A percentile compares a stretch with the other conserved stretches of the same genome.
Conservation (phyloP, 148 eudicot species). For the Rhododendron vialii region DNA sequence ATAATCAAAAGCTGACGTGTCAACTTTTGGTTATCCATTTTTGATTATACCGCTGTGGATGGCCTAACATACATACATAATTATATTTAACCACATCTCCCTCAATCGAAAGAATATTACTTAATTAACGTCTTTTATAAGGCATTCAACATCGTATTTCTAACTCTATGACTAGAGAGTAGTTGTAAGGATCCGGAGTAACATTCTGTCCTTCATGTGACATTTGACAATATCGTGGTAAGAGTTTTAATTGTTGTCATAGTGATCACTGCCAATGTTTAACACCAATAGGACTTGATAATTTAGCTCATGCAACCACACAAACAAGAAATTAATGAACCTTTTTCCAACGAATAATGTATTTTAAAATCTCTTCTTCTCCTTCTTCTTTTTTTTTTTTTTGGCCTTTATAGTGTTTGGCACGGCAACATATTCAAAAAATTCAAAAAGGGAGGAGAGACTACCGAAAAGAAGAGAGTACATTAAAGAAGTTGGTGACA, state of each 20-base stretch:
- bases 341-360: background rate
- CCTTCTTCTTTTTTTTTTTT: too few relatives aligned
- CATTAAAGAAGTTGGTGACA: background rate
- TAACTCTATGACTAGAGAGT: background rate
- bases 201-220: background rate
- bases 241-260: background rate
- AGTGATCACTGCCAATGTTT: background rate
- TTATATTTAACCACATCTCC: background rate
- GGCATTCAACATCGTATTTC: background rate
- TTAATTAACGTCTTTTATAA: background rate
- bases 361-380: background rate
- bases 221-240: background rate
- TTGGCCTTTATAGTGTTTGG: background rate
- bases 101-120: background rate
- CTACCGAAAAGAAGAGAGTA: background rate
- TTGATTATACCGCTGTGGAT: too few relatives aligned
- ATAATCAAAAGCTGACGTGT: too few relatives aligned
- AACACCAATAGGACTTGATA: background rate
- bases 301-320: background rate
- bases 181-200: background rate
- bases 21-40: too few relatives aligned
- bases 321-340: background rate
- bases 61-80: too few relatives aligned
- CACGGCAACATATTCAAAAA: background rate
- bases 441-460: background rate